Evolutionary conservation across 2,329 filamentous ascomycete genomes (phyloP), one percentile per base, ranked within the genome.

Genomic region (Plectosphaerella sp.): DNA sequence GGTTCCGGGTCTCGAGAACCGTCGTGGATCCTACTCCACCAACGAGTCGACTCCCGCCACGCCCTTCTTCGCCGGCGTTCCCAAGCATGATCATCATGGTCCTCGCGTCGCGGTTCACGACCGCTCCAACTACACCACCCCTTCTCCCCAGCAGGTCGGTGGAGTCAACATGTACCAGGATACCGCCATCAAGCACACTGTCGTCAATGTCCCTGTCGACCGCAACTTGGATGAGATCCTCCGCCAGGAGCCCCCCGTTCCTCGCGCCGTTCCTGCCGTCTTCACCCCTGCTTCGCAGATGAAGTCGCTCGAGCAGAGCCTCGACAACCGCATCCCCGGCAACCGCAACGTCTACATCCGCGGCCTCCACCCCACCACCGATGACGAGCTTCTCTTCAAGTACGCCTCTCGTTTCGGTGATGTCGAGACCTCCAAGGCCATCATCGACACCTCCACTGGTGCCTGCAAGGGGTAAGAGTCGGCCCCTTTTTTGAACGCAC

Each of bases 301-400:
- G 74, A 89, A 96, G 78, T 92, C 89, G 42, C 82, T 97, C 25
- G 93, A 96, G 58, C 92, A 96, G 70, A 96, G 92, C 65, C 78
- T 99, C 47, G 90, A 96, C 72, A 97, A 97, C 64, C 88, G 91
- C 54, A 94, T 86, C 53, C 75, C 89, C 47, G 92, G 92, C 45
- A 96, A 97, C 66, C 94, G 91, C 57, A 99, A 99, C 64, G 93
- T 99, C 58, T 99, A 99, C 76, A 97, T 99, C 58, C 90, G 94
- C 55, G 95, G 95, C 16, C 86, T 99, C 57, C 89, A 96, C 58
- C 93, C 94, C 0, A 93, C 95, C 62, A 99, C 93, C 1, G 94
- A 95, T 47, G 94, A 99, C 64, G 89, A 95, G 48, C 87, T 95
- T 66, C 77, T 99, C 16, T 82, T 88, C 61, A 78, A 79, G 43